These are phyloP conservation scores for Aspergillus amoenus DNA, from an alignment of 2,329 filamentous ascomycete species.

Conservation along the genomic window DNA sequence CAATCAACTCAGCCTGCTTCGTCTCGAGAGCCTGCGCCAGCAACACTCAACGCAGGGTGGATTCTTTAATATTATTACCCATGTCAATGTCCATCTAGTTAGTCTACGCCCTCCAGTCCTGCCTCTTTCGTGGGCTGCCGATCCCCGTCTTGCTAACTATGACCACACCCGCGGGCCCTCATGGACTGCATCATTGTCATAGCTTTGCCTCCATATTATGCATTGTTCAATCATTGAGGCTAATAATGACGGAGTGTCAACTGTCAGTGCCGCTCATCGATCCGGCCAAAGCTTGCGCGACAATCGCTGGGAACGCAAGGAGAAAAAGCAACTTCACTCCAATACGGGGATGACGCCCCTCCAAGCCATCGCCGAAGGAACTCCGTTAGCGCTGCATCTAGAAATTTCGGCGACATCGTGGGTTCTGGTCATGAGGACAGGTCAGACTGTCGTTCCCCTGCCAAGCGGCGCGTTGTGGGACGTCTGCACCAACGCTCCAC, in stretches of 20 bases:
- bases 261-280: neutral
- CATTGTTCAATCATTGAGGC: neutral
- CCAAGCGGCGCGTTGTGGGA: slow-evolving; percentile 26
- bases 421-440: slow-evolving; percentile 4
- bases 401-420: slow-evolving; percentile 25
- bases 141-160: slow-evolving; percentile 1
- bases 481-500: slow-evolving; percentile 10
- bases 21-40: neutral
- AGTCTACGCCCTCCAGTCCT: neutral
- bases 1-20: neutral
- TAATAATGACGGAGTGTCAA: neutral
- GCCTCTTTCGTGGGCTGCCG: neutral
- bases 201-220: neutral
- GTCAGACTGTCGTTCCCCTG: slow-evolving; percentile 21
- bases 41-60: neutral
- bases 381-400: slow-evolving; percentile 25
- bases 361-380: slow-evolving; percentile 17
- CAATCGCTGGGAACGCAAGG: slow-evolving; percentile 2
- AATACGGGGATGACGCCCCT: slow-evolving; percentile 4
- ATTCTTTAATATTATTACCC: neutral
- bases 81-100: neutral
- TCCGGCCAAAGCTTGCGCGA: neutral
- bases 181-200: neutral
- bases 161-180: neutral
- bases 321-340: slow-evolving; percentile 4